A percentile compares a stretch with the other conserved stretches of the same genome.
Evolutionary conservation across 164 flowering plant species (phyloP).

Genomic region (Magnolia changhungtana): DNA sequence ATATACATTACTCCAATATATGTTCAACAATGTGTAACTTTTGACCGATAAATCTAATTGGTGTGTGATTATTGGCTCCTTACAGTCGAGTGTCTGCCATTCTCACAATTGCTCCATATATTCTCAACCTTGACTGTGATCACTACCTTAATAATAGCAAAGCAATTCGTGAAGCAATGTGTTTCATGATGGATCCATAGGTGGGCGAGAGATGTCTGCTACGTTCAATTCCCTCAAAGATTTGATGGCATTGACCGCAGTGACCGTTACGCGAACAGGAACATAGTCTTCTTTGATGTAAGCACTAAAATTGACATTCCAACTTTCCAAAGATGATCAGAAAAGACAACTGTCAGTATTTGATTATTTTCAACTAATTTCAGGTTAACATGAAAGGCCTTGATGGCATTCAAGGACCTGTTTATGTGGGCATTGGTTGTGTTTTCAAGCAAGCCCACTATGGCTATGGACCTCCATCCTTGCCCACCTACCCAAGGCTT

Average conservation of each 20-base stretch:
- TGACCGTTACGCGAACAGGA: conserved; percentile 95
- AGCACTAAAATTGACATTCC: conserved; percentile 18
- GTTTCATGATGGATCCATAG: conserved; percentile 95
- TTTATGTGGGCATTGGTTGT: conserved; percentile 97
- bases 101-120: conserved; percentile 94
- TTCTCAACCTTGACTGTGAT: conserved; percentile 97
- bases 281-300: conserved; percentile 96
- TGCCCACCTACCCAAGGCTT: conserved; percentile 60
- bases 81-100: conserved; percentile 93
- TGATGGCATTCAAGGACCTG: conserved; percentile 98
- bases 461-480: conserved; percentile 84
- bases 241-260: conserved; percentile 96
- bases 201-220: conserved; percentile 80
- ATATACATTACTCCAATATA: neutral
- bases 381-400: conserved; percentile 98
- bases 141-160: conserved; percentile 97
- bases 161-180: conserved; percentile 96
- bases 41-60: neutral
- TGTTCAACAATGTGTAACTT: neutral
- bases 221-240: conserved; percentile 95
- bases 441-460: conserved; percentile 95
- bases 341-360: neutral
- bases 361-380: conserved; percentile 7
- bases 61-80: conserved; percentile 11
- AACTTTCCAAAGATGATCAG: neutral